These are phyloP conservation scores for Speleostelium caveatum DNA, from an alignment of 78 protist genomes.

Conservation along the genomic window DNA sequence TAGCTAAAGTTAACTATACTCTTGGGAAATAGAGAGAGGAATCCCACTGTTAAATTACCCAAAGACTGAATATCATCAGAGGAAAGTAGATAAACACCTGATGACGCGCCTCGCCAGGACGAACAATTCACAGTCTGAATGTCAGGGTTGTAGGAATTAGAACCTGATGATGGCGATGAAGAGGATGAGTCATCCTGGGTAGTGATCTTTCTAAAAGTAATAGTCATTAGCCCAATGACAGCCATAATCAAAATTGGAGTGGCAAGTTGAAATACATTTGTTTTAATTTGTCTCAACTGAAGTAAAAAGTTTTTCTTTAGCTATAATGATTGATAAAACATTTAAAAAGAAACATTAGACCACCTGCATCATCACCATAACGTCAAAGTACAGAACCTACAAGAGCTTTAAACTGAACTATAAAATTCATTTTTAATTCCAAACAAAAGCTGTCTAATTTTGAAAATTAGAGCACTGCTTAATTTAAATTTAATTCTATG, in stretches of 20 bases:
- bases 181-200: background rate
- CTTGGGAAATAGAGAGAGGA: background rate
- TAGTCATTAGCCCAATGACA: background rate
- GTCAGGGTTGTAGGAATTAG: background rate
- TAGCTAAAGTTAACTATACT: no score
- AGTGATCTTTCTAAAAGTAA: background rate
- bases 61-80: background rate
- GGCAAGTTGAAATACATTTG: constrained; percentile 19
- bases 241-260: constrained; percentile 21
- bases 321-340: background rate
- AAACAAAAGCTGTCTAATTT: background rate
- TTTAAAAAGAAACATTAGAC: background rate
- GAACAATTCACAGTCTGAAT: background rate
- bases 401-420: background rate
- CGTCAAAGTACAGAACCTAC: background rate
- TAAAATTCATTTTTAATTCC: no score
- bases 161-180: background rate
- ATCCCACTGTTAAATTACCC: background rate
- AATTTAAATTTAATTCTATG: no score
- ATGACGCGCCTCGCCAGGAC: background rate
- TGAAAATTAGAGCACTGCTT: background rate
- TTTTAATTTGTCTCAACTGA: constrained; percentile 47
- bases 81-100: background rate
- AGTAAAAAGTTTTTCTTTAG: background rate
- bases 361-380: background rate